These are phyloP conservation scores for Saussurea involucrata DNA, from an alignment of 129 eudicot genomes.

Conservation along the genomic window DNA sequence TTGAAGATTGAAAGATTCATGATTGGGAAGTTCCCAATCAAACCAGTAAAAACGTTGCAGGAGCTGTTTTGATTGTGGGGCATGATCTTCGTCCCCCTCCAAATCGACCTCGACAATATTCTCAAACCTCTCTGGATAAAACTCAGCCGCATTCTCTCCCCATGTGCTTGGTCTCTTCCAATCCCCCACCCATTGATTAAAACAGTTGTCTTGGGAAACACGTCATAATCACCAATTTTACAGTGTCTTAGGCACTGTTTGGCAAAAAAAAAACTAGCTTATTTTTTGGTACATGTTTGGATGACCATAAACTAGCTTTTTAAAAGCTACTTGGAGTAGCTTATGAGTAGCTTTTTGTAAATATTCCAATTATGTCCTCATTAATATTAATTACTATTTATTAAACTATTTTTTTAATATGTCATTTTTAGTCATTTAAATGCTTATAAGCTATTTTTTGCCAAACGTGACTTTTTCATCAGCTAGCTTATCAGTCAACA, in stretches of 20 bases:
- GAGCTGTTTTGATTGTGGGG: neutral
- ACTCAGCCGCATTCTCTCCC: constrained; percentile 55
- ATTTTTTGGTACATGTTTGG: no score
- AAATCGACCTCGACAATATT: constrained; percentile 36
- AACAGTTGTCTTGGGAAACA: constrained; percentile 35
- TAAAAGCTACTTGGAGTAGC: no score
- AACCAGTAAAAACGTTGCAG: neutral
- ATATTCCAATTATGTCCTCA: no score
- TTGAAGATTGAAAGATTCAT: neutral
- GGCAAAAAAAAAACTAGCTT: no score
- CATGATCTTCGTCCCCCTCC: constrained; percentile 60
- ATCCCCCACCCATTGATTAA: constrained; percentile 52
- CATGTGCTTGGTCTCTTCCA: constrained; percentile 32
- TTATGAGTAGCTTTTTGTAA: no score
- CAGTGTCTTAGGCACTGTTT: constrained; percentile 6
- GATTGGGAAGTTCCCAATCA: neutral
- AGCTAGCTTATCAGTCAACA: no score
- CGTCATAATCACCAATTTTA: constrained; percentile 38
- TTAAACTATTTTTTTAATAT: no score
- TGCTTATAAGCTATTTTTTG: no score
- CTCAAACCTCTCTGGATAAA: constrained; percentile 62
- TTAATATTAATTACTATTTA: no score
- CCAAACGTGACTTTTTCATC: no score
- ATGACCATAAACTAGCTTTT: no score
- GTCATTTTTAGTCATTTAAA: no score